A percentile compares a stretch with the other conserved stretches of the same genome.
phyloP scores from a whole-genome alignment of 2,329 filamentous ascomycete genomes.

The Aureobasidium musti region DNA sequence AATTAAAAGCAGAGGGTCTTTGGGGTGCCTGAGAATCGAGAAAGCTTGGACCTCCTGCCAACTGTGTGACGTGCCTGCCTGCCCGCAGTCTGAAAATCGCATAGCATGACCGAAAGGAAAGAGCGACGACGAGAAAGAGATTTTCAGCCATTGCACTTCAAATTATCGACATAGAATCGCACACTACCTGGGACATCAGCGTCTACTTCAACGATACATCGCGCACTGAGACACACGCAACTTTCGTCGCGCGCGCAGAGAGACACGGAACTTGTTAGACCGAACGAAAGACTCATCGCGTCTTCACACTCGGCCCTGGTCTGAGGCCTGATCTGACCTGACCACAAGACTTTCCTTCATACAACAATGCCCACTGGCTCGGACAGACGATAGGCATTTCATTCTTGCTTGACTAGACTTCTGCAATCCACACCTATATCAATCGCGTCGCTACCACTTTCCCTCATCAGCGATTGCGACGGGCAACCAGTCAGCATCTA shows the following conservation, averaged over 20 bases:
- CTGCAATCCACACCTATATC: not conserved
- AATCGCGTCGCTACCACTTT: slow-evolving; percentile 21
- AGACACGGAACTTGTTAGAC: slow-evolving; percentile 23
- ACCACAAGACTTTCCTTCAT: not conserved
- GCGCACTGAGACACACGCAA: slow-evolving; percentile 17
- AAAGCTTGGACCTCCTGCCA: slow-evolving; percentile 13
- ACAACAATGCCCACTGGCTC: slow-evolving; percentile 11
- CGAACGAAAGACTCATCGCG: slow-evolving; percentile 16
- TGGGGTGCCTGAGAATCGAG: slow-evolving; percentile 20
- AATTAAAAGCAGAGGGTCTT: not conserved
- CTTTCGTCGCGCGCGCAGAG: slow-evolving; percentile 4
- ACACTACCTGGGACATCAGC: not conserved
- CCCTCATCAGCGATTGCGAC: not conserved
- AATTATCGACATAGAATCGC: not conserved
- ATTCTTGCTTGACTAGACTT: slow-evolving; percentile 6
- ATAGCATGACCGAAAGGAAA: slow-evolving; percentile 19
- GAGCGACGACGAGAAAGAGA: slow-evolving; percentile 26
- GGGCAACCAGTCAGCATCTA: slow-evolving; percentile 6
- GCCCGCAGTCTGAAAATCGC: slow-evolving; percentile 11
- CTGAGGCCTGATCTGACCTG: slow-evolving; percentile 13
- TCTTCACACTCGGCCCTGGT: slow-evolving; percentile 6
- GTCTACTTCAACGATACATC: not conserved
- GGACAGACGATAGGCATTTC: slow-evolving; percentile 11
- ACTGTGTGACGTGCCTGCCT: slow-evolving; percentile 20
- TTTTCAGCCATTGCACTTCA: slow-evolving; percentile 9